Conservation (phyloP, 495 filamentous ascomycete genomes). For the Penicillium ochrochloron region DNA sequence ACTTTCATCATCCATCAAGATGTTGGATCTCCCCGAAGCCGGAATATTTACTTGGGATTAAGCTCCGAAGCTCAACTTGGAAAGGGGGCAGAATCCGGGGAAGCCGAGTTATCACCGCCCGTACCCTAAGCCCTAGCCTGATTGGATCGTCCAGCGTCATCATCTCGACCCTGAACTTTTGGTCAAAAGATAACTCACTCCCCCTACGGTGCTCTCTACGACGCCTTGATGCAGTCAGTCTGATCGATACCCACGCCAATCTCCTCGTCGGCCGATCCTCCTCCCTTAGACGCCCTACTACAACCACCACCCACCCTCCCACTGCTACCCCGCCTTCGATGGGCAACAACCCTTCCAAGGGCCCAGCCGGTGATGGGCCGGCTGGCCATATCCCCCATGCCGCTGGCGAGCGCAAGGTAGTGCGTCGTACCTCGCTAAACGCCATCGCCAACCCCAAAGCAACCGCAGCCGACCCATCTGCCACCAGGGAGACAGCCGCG, state of each 20-base stretch:
- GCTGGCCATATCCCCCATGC: conserved; percentile 34
- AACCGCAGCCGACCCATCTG: conserved; percentile 47
- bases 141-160: conserved; percentile 30
- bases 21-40: background rate
- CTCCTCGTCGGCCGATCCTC: conserved; percentile 17
- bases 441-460: conserved; percentile 45
- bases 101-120: conserved; percentile 25
- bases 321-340: conserved; percentile 42
- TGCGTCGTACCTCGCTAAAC: conserved; percentile 47
- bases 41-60: background rate
- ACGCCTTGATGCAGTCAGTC: conserved; percentile 31
- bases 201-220: conserved; percentile 20
- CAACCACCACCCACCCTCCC: conserved; percentile 13
- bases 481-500: conserved; percentile 47
- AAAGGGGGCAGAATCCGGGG: conserved; percentile 25
- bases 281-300: conserved; percentile 6
- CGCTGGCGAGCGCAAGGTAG: conserved; percentile 42
- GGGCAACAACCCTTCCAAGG: conserved; percentile 57
- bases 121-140: conserved; percentile 37
- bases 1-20: conserved; percentile 12
- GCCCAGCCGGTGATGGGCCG: conserved; percentile 43
- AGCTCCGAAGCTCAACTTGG: conserved; percentile 3
- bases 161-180: conserved; percentile 26
- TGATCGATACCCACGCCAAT: conserved; percentile 20
- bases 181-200: conserved; percentile 14